Conservation (phyloP, 2,329 filamentous ascomycete species). For the Epichloe sylvatica region DNA sequence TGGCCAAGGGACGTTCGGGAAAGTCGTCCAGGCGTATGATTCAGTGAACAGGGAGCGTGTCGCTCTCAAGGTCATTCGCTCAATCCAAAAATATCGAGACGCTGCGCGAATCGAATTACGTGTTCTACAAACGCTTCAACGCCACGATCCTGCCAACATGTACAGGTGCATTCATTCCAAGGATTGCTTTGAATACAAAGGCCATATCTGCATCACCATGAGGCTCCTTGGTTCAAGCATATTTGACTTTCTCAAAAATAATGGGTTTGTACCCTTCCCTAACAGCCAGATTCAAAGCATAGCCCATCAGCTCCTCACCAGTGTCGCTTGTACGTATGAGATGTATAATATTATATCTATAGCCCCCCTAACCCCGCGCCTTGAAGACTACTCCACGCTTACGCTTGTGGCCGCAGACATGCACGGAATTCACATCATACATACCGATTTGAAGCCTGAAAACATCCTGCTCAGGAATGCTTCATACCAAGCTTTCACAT, state of each 20-base stretch:
- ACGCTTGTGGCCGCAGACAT: constrained; percentile 21
- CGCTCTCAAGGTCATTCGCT: constrained; percentile 95
- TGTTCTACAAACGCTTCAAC: constrained; percentile 79
- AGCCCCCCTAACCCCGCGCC: too few species aligned
- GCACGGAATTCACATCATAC: constrained; percentile 92
- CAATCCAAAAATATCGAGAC: constrained; percentile 95
- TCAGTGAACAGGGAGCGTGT: constrained; percentile 61
- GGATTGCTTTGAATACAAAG: constrained; percentile 93
- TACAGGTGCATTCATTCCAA: constrained; percentile 94
- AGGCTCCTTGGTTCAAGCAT: constrained; percentile 81
- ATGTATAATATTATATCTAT: too few species aligned
- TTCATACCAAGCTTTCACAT: constrained; percentile 55
- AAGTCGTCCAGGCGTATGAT: constrained; percentile 89
- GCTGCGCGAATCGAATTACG: constrained; percentile 88
- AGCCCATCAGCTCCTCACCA: constrained; percentile 91
- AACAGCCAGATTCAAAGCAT: constrained; percentile 98
- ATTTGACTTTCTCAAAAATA: constrained; percentile 94
- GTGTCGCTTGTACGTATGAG: constrained; percentile 71
- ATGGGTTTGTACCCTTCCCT: constrained; percentile 89
- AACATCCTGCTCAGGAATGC: constrained; percentile 55
- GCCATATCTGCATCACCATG: constrained; percentile 83
- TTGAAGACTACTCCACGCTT: too few species aligned
- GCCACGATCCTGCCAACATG: constrained; percentile 80
- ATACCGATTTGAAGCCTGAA: constrained; percentile 65
- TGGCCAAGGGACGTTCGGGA: constrained; percentile 94